Percentiles rank a stretch among this genome's conserved stretches.
These are phyloP conservation scores for Chrysosporium queenslandicum DNA, from an alignment of 2,329 filamentous ascomycete genomes.

Conservation along the genomic window DNA sequence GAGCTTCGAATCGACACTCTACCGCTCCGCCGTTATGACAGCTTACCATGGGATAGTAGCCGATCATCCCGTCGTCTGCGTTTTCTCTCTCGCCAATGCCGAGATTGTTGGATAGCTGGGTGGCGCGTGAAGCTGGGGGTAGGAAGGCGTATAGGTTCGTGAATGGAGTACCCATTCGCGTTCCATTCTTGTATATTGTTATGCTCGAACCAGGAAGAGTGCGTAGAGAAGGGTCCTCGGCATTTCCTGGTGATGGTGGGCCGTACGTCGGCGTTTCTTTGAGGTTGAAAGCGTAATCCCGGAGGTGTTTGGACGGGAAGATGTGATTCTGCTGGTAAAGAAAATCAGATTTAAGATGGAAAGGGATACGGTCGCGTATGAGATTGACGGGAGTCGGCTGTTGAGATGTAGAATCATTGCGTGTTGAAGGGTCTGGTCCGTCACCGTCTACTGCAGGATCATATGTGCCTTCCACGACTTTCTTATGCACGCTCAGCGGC, in stretches of 20 bases:
- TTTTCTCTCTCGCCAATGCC: slow-evolving; percentile 66
- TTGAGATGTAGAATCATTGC: slow-evolving; percentile 19
- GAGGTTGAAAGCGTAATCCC: slow-evolving; percentile 50
- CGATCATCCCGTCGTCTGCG: slow-evolving; percentile 86
- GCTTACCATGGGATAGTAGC: slow-evolving; percentile 89
- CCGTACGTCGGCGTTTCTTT: slow-evolving; percentile 39
- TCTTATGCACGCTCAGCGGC: slow-evolving; percentile 72
- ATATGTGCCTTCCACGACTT: slow-evolving; percentile 76
- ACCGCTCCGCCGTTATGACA: slow-evolving; percentile 85
- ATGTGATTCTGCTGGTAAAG: slow-evolving; percentile 64
- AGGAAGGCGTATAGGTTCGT: slow-evolving; percentile 81
- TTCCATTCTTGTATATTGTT: slow-evolving; percentile 86
- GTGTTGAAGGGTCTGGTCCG: slow-evolving; percentile 5
- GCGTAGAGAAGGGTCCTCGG: slow-evolving; percentile 67
- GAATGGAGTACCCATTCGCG: slow-evolving; percentile 75
- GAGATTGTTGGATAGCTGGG: slow-evolving; percentile 35
- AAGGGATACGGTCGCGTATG: slow-evolving; percentile 88
- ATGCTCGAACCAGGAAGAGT: slow-evolving; percentile 80
- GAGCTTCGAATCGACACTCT: slow-evolving; percentile 85
- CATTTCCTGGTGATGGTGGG: slow-evolving; percentile 46
- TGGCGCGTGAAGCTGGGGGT: slow-evolving; percentile 63
- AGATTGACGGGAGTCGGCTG: slow-evolving; percentile 62
- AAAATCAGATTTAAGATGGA: slow-evolving; percentile 83
- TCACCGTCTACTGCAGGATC: slow-evolving; percentile 67
- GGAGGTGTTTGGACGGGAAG: slow-evolving; percentile 75